Evolutionary conservation across 2,329 filamentous ascomycete genomes (phyloP).

Genomic region (Zasmidium angulare): DNA sequence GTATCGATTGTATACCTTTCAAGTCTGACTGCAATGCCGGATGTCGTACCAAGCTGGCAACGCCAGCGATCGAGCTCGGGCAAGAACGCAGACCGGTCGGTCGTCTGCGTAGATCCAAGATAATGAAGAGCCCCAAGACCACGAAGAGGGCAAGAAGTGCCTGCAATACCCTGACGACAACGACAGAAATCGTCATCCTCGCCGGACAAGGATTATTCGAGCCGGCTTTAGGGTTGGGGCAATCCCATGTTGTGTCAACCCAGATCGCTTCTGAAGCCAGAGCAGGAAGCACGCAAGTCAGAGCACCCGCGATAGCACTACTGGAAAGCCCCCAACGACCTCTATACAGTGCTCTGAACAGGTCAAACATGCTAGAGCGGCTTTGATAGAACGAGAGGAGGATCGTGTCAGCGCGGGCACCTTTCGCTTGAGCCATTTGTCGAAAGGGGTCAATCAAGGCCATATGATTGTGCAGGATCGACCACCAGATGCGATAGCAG

Average conservation of each 20-base stretch:
- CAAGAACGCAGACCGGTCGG: background rate
- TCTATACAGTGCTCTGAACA: background rate
- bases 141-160: background rate
- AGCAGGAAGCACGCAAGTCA: constrained; percentile 13
- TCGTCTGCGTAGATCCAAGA: background rate
- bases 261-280: constrained; percentile 16
- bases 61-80: background rate
- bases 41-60: background rate
- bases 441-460: background rate
- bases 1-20: background rate
- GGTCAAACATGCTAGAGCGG: background rate
- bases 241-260: constrained; percentile 14
- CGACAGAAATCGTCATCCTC: background rate
- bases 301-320: constrained; percentile 1
- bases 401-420: background rate
- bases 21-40: background rate
- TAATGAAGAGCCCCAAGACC: background rate
- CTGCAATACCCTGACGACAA: background rate
- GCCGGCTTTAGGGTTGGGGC: background rate
- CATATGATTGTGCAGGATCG: background rate
- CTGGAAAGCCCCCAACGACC: background rate
- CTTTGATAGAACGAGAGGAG: background rate
- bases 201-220: constrained; percentile 12
- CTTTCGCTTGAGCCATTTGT: background rate
- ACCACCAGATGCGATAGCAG: background rate